Conservation (phyloP, 805 yeast genomes). For the Komagataella pseudopastoris region DNA sequence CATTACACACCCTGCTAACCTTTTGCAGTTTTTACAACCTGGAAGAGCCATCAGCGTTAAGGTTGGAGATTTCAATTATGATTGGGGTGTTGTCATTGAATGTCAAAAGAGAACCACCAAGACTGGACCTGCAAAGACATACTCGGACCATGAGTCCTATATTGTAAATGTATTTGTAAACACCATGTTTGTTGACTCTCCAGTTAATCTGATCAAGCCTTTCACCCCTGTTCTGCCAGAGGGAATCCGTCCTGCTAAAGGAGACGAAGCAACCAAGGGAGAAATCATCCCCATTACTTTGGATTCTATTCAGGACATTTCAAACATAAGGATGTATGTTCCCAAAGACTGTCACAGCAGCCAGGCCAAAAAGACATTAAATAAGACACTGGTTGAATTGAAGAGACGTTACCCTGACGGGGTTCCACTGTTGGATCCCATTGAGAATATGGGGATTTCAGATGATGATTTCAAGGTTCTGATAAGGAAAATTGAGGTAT, state of each 20-base stretch:
- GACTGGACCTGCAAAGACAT: conserved; percentile 41
- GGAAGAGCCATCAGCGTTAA: conserved; percentile 74
- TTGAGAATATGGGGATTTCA: conserved; percentile 83
- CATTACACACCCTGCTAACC: conserved; percentile 83
- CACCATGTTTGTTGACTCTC: conserved; percentile 71
- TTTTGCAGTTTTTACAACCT: conserved; percentile 70
- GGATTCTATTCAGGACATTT: conserved; percentile 58
- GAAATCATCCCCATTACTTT: conserved; percentile 81
- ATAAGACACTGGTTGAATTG: conserved; percentile 68
- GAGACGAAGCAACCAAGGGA: conserved; percentile 56
- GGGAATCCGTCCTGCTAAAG: conserved; percentile 76
- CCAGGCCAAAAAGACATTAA: conserved; percentile 46
- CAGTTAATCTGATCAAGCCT: conserved; percentile 67
- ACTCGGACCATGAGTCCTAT: conserved; percentile 80
- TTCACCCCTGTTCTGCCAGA: conserved; percentile 70
- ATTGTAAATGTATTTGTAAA: conserved; percentile 75
- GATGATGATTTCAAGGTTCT: conserved; percentile 66
- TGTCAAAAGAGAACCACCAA: conserved; percentile 59
- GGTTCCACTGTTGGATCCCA: conserved; percentile 81
- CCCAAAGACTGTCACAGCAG: conserved; percentile 40
- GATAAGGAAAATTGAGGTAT: conserved; percentile 65
- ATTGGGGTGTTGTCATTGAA: conserved; percentile 90
- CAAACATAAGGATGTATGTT: conserved; percentile 68
- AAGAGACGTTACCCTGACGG: conserved; percentile 81
- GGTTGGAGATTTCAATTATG: conserved; percentile 57